Conservation (phyloP, 2,329 filamentous ascomycete genomes). For the Ophiocordyceps australis region DNA sequence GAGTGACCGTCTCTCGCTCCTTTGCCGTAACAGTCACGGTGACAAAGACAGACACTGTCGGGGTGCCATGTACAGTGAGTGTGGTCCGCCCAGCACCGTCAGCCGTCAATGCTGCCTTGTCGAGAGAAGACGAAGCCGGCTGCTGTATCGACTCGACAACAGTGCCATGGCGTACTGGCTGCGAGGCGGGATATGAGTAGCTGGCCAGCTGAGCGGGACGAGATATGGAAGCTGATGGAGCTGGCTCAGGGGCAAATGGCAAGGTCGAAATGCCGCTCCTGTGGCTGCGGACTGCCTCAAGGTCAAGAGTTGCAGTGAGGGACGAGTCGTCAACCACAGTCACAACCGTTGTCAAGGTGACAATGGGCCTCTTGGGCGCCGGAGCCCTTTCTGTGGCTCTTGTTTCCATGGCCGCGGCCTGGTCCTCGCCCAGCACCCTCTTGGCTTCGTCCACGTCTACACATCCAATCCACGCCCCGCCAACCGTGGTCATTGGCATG, state of each 20-base stretch:
- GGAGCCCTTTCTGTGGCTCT: background rate
- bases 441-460: conserved; percentile 19
- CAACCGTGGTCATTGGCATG: conserved; percentile 29
- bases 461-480: conserved; percentile 31
- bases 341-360: conserved; percentile 12
- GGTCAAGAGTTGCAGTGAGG: background rate
- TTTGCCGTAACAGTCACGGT: conserved; percentile 18
- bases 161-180: conserved; percentile 5
- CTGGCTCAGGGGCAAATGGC: too few species aligned
- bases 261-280: too few species aligned
- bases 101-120: too few species aligned
- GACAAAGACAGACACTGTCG: conserved; percentile 16
- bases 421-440: conserved; percentile 19
- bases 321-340: conserved; percentile 8
- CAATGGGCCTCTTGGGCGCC: conserved; percentile 5
- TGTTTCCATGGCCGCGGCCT: conserved; percentile 2
- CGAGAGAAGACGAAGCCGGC: conserved; percentile 6
- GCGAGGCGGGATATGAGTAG: too few species aligned
- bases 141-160: conserved; percentile 11
- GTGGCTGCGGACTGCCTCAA: too few species aligned
- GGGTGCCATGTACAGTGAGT: conserved; percentile 9
- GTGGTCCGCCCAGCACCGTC: too few species aligned
- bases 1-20: conserved; percentile 11
- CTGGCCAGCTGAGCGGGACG: too few species aligned
- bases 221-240: too few species aligned